A percentile compares a stretch with the other conserved stretches of the same genome.
Conservation (phyloP, 2,329 filamentous ascomycete species). For the Penicillium sp. region DNA sequence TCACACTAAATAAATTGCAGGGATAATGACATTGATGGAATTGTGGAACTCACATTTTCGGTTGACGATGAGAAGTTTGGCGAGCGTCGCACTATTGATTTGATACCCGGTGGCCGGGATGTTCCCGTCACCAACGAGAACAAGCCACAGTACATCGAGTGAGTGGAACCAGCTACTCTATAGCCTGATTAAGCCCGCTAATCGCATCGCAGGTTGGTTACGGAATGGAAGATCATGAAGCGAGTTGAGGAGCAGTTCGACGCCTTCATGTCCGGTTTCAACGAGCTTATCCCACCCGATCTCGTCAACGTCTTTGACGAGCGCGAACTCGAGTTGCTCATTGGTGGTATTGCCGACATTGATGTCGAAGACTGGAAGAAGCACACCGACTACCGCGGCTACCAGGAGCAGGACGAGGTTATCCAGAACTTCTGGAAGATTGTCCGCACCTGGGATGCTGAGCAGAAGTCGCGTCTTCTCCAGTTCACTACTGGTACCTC, state of each 20-base stretch:
- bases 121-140: conserved; percentile 98
- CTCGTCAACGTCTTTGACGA: conserved; percentile 98
- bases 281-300: conserved; percentile 93
- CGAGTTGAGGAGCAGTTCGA: conserved; percentile 98
- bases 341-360: conserved; percentile 99
- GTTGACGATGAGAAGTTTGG: conserved; percentile 97
- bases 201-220: conserved; percentile 65
- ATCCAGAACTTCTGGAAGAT: conserved; percentile 98
- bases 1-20: conserved; percentile 35
- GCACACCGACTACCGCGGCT: conserved; percentile 97
- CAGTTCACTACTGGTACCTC: conserved; percentile 98
- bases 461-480: conserved; percentile 92
- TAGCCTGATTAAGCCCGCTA: not conserved
- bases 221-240: conserved; percentile 99
- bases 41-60: conserved; percentile 92
- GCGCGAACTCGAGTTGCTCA: conserved; percentile 90
- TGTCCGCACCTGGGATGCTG: conserved; percentile 93
- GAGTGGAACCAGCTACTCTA: conserved; percentile 34
- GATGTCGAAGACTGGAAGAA: conserved; percentile 99
- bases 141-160: conserved; percentile 98
- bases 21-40: conserved; percentile 94
- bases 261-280: conserved; percentile 94
- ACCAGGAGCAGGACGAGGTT: conserved; percentile 95
- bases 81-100: conserved; percentile 87
- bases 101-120: conserved; percentile 84